phyloP scores from a whole-genome alignment of 2,329 filamentous ascomycete species.

The Trichothecium sympodiale region DNA sequence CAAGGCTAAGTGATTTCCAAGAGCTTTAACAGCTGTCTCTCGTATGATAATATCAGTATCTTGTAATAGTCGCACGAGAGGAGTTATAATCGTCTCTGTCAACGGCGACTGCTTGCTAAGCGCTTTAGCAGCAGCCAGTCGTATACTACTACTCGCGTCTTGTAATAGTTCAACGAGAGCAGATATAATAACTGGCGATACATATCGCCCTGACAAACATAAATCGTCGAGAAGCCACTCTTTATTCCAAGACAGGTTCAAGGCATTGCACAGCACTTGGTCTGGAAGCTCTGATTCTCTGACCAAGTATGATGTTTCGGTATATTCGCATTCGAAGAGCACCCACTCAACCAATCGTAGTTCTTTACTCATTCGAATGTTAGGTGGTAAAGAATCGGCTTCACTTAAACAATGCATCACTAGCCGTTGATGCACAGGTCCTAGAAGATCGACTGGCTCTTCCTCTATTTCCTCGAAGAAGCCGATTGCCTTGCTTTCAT shows the following conservation, averaged over 20 bases:
- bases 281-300: too few relatives aligned
- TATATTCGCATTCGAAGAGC: constrained; percentile 11
- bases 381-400: constrained; percentile 3
- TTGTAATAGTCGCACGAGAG: not conserved
- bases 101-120: constrained; percentile 1
- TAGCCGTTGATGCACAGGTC: constrained; percentile 23
- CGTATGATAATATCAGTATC: not conserved
- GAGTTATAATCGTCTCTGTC: not conserved
- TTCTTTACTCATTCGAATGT: constrained; percentile 7
- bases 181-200: constrained; percentile 4
- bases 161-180: not conserved
- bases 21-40: not conserved
- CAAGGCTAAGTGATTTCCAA: not conserved
- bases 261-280: too few relatives aligned
- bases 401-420: constrained; percentile 26
- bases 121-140: not conserved
- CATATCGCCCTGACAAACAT: constrained; percentile 6
- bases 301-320: not conserved
- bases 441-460: constrained; percentile 23
- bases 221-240: constrained; percentile 7
- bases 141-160: not conserved
- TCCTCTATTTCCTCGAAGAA: constrained; percentile 20
- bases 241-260: constrained; percentile 3
- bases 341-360: constrained; percentile 9
- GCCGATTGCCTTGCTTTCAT: constrained; percentile 1